A percentile compares a stretch with the other conserved stretches of the same genome.
phyloP scores from a whole-genome alignment of 1,284 basidiomycete genomes.

The Cutaneotrichosporon curvatum region DNA sequence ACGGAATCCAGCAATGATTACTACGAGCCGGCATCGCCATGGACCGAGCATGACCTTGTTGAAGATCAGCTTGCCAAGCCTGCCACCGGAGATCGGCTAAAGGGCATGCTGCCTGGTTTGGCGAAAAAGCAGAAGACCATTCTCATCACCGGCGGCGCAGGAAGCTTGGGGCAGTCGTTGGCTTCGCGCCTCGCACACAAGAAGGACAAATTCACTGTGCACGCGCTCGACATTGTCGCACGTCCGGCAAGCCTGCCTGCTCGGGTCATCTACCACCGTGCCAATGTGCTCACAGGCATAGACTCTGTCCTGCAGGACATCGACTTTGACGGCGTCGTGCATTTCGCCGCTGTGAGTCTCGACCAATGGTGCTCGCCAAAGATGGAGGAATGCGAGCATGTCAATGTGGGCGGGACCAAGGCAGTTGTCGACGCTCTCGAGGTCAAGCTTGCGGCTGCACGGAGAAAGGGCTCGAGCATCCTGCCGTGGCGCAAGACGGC shows the following conservation, averaged over 20 bases:
- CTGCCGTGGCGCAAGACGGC: conserved; percentile 4
- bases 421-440: conserved; percentile 25
- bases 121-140: conserved; percentile 45
- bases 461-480: neutral
- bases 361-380: conserved; percentile 37
- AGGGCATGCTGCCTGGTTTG: conserved; percentile 1
- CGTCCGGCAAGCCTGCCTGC: conserved; percentile 18
- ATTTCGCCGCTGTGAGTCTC: conserved; percentile 39
- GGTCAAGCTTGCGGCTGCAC: neutral
- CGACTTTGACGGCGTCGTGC: conserved; percentile 34
- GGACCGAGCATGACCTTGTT: conserved; percentile 6
- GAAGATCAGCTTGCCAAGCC: conserved; percentile 8
- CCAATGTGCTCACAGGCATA: conserved; percentile 7
- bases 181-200: neutral
- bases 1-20: neutral
- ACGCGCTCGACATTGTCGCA: conserved; percentile 29
- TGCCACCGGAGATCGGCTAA: neutral
- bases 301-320: neutral
- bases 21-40: too few relatives aligned
- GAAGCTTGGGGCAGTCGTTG: conserved; percentile 28
- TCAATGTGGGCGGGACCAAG: conserved; percentile 35
- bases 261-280: conserved; percentile 18
- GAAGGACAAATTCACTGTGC: conserved; percentile 20
- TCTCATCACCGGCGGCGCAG: conserved; percentile 41
- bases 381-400: conserved; percentile 27